Conservation (phyloP, 75 land plant genomes). For the Pinus albicaulis region DNA sequence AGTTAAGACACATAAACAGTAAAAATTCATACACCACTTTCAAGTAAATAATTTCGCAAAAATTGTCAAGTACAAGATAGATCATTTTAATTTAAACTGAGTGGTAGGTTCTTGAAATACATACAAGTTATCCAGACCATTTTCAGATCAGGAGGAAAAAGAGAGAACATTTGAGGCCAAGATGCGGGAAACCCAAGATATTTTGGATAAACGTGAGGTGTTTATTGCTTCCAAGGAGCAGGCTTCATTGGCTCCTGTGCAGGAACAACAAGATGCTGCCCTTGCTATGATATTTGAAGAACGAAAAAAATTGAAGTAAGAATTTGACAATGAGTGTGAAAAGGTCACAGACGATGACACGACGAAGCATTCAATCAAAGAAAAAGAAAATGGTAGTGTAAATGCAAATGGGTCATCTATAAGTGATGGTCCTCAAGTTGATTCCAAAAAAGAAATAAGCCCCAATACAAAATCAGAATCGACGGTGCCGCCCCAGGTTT, state of each 20-base stretch:
- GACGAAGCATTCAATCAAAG: slow-evolving; percentile 11
- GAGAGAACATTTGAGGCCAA: slow-evolving; percentile 70
- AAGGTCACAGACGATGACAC: neutral
- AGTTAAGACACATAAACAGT: too few relatives aligned
- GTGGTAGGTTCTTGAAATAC: too few relatives aligned
- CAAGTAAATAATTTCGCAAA: too few relatives aligned
- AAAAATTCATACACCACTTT: too few relatives aligned
- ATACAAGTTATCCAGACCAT: too few relatives aligned
- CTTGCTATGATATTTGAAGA: slow-evolving; percentile 53
- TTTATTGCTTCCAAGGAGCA: slow-evolving; percentile 71
- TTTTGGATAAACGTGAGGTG: slow-evolving; percentile 60
- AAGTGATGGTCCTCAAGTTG: slow-evolving; percentile 9
- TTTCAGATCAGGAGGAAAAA: slow-evolving; percentile 9
- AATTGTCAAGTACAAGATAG: too few relatives aligned
- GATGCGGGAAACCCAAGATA: slow-evolving; percentile 36
- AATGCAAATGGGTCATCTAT: too few relatives aligned
- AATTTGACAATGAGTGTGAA: neutral
- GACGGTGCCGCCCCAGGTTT: slow-evolving; percentile 23
- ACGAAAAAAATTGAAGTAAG: slow-evolving; percentile 36
- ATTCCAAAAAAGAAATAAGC: slow-evolving; percentile 1
- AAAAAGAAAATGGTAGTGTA: slow-evolving; percentile 17
- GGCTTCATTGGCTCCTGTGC: slow-evolving; percentile 59
- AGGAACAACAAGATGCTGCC: slow-evolving; percentile 80
- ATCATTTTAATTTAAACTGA: too few relatives aligned
- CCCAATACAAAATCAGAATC: slow-evolving; percentile 1